A percentile compares a stretch with the other conserved stretches of the same genome.
Conservation (phyloP, 495 filamentous ascomycete species). For the Talaromyces stipitatus region DNA sequence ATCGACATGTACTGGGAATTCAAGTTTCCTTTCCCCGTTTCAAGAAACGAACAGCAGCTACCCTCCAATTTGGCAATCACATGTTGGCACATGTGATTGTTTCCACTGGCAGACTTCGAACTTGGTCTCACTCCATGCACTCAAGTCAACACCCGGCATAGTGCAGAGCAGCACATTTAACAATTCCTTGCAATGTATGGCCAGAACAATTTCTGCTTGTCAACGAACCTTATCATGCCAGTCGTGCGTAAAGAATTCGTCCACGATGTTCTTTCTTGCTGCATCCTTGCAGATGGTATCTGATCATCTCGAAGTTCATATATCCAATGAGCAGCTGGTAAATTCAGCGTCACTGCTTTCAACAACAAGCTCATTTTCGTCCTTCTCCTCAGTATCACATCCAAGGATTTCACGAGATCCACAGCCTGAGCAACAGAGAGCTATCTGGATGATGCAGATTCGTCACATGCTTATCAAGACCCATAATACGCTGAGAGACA, state of each 20-base stretch:
- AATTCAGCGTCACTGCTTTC: background rate
- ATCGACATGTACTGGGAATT: background rate
- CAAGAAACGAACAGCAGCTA: background rate
- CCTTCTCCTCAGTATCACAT: background rate
- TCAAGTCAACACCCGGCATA: background rate
- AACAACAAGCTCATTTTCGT: background rate
- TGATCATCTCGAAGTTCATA: background rate
- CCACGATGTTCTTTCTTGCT: background rate
- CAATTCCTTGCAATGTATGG: background rate
- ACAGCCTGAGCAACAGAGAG: background rate
- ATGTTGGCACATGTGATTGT: background rate
- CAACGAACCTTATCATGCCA: background rate
- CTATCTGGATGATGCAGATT: background rate
- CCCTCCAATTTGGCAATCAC: background rate
- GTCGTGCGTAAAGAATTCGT: conserved; percentile 3
- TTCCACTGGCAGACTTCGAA: conserved; percentile 3
- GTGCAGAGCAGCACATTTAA: background rate
- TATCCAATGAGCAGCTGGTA: background rate
- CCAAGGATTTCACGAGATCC: background rate
- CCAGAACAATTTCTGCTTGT: background rate
- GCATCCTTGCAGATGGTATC: conserved; percentile 2
- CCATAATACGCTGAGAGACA: background rate
- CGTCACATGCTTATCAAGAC: conserved; percentile 4
- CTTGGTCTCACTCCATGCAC: background rate
- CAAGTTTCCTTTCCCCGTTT: background rate